These are phyloP conservation scores for Colletotrichum salicis DNA, from an alignment of 2,329 filamentous ascomycete genomes.

Conservation along the genomic window DNA sequence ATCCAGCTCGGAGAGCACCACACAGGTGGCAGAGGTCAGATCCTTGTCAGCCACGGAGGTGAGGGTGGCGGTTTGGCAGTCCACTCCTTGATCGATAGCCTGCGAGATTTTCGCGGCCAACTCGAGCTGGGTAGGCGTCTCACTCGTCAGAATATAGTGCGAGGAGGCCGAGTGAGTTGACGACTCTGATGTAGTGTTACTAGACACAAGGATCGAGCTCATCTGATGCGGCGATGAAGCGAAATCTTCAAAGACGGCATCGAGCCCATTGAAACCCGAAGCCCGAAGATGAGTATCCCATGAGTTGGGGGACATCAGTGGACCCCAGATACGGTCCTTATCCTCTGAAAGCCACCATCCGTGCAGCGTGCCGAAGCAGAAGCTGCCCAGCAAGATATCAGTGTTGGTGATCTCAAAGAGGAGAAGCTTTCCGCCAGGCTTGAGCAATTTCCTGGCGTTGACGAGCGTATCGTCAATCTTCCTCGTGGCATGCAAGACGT, in stretches of 20 bases:
- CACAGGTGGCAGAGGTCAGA: slow-evolving; percentile 34
- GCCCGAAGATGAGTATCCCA: slow-evolving; percentile 38
- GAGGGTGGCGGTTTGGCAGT: not conserved
- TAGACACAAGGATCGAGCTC: slow-evolving; percentile 38
- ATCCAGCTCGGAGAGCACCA: slow-evolving; percentile 40
- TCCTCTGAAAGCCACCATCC: slow-evolving; percentile 48
- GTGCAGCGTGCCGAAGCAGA: slow-evolving; percentile 44
- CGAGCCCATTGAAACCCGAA: slow-evolving; percentile 38
- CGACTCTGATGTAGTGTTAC: slow-evolving; percentile 22
- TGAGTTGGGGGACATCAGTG: slow-evolving; percentile 39
- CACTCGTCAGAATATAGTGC: slow-evolving; percentile 7
- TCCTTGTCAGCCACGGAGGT: slow-evolving; percentile 20
- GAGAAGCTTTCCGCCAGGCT: slow-evolving; percentile 45
- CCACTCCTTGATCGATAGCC: not conserved
- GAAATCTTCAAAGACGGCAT: slow-evolving; percentile 41
- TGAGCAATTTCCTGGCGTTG: slow-evolving; percentile 41
- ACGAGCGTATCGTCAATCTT: slow-evolving; percentile 40
- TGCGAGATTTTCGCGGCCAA: slow-evolving; percentile 7
- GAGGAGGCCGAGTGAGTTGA: not conserved
- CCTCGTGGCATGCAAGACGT: slow-evolving; percentile 45
- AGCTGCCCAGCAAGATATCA: slow-evolving; percentile 30
- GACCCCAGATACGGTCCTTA: slow-evolving; percentile 39
- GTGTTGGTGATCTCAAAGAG: slow-evolving; percentile 43
- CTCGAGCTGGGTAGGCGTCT: not conserved
- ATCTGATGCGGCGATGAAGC: slow-evolving; percentile 31